Evolutionary conservation across 1,139 yeast species (phyloP).

Genomic region (Taiozyma onychis): DNA sequence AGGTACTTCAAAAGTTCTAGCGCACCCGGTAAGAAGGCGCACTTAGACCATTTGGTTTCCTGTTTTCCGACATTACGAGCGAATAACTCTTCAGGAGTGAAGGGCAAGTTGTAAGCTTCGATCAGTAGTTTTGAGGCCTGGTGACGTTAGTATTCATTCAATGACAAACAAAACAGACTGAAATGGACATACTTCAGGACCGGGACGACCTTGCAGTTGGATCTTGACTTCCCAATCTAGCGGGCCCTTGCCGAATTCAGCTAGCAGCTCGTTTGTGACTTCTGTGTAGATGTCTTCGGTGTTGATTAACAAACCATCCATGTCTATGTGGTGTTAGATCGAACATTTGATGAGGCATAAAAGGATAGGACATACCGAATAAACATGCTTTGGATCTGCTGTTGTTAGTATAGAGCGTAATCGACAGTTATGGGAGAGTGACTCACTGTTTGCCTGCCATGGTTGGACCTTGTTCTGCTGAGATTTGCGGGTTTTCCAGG

Average conservation of each 20-base stretch:
- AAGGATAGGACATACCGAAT: conserved; percentile 47
- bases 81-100: conserved; percentile 55
- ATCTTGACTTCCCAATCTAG: conserved; percentile 89
- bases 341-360: not conserved
- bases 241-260: conserved; percentile 65
- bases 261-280: conserved; percentile 60
- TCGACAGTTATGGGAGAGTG: not conserved
- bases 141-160: not conserved
- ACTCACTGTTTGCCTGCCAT: not conserved
- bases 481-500: not conserved
- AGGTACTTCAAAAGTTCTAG: conserved; percentile 55
- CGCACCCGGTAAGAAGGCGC: conserved; percentile 81
- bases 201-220: conserved; percentile 87
- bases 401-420: not conserved
- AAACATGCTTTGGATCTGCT: conserved; percentile 68
- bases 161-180: no score
- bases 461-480: not conserved
- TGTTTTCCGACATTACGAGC: conserved; percentile 50
- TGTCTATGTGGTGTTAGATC: conserved; percentile 38
- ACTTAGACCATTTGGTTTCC: conserved; percentile 51
- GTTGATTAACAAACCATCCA: conserved; percentile 91
- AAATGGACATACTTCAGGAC: conserved; percentile 36
- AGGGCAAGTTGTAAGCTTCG: conserved; percentile 60
- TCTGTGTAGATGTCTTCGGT: conserved; percentile 89
- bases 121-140: conserved; percentile 56